A percentile compares a stretch with the other conserved stretches of the same genome.
phyloP scores from a whole-genome alignment of 495 filamentous ascomycete species.

The Terfezia boudieri region DNA sequence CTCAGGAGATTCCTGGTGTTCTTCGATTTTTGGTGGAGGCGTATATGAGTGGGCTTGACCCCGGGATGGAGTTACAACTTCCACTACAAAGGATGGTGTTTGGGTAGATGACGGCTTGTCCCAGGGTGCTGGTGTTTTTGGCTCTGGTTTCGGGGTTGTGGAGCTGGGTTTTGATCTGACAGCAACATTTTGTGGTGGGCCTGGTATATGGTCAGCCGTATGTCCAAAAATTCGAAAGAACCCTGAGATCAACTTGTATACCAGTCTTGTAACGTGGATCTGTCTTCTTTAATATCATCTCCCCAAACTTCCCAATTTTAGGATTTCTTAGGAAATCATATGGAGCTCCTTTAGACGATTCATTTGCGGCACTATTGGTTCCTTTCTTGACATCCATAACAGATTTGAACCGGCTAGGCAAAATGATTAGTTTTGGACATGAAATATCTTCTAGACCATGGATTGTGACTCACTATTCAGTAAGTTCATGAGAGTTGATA shows the following conservation, averaged over 20 bases:
- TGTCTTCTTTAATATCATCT: slow-evolving; percentile 15
- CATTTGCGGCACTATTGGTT: not conserved
- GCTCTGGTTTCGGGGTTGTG: not conserved
- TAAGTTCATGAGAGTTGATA: slow-evolving; percentile 20
- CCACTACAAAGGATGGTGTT: not conserved
- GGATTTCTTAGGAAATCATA: slow-evolving; percentile 10
- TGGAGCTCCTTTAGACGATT: not conserved
- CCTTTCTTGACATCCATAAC: not conserved
- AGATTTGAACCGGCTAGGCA: slow-evolving; percentile 15
- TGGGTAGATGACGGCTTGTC: not conserved
- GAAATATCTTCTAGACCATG: too few species aligned
- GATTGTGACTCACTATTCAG: slow-evolving; percentile 14
- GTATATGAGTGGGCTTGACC: not conserved
- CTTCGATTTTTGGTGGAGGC: not conserved
- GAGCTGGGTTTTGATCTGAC: not conserved
- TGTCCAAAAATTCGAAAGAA: too few species aligned
- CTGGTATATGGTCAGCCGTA: not conserved
- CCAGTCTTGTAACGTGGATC: not conserved
- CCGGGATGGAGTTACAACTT: not conserved
- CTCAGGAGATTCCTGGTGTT: slow-evolving; percentile 27
- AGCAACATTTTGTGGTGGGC: not conserved
- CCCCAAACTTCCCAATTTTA: slow-evolving; percentile 17
- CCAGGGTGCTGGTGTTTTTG: not conserved
- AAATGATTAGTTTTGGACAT: not conserved
- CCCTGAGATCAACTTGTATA: not conserved